phyloP scores from a whole-genome alignment of 805 yeast species.

The Myxozyma monticola region DNA sequence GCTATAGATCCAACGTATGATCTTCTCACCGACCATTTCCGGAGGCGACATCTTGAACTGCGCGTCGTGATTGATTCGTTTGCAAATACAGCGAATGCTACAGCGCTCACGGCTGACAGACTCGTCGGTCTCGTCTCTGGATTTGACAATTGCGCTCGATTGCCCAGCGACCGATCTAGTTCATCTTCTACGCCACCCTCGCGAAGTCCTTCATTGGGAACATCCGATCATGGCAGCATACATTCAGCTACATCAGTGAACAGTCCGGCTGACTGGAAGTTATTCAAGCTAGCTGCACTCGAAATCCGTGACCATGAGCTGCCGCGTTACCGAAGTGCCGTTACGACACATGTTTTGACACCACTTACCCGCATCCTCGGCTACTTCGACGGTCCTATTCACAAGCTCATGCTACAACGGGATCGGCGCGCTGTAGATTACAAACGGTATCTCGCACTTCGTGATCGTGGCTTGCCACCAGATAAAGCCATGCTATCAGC shows the following conservation, averaged over 20 bases:
- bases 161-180: no score
- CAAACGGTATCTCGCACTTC: slow-evolving; percentile 2
- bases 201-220: no score
- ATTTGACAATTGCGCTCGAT: slow-evolving; percentile 10
- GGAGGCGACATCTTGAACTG: slow-evolving; percentile 20
- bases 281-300: slow-evolving; percentile 5
- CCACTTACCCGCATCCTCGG: slow-evolving; percentile 19
- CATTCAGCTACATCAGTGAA: no score
- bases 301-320: slow-evolving; percentile 16
- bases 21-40: slow-evolving; percentile 13
- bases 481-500: slow-evolving; percentile 1
- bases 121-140: slow-evolving; percentile 5
- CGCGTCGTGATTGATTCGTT: slow-evolving; percentile 17
- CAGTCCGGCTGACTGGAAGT: no score
- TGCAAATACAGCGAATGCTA: background rate
- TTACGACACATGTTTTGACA: slow-evolving; percentile 13
- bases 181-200: no score
- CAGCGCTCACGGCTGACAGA: slow-evolving; percentile 1
- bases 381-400: slow-evolving; percentile 15
- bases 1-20: slow-evolving; percentile 19
- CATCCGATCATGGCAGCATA: no score
- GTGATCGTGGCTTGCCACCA: slow-evolving; percentile 14
- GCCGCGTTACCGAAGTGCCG: slow-evolving; percentile 10
- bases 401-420: slow-evolving; percentile 15
- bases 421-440: slow-evolving; percentile 19